Percentiles rank a stretch among this genome's conserved stretches.
Evolutionary conservation across 495 filamentous ascomycete species (phyloP).

Genomic region (Neurospora sp.): DNA sequence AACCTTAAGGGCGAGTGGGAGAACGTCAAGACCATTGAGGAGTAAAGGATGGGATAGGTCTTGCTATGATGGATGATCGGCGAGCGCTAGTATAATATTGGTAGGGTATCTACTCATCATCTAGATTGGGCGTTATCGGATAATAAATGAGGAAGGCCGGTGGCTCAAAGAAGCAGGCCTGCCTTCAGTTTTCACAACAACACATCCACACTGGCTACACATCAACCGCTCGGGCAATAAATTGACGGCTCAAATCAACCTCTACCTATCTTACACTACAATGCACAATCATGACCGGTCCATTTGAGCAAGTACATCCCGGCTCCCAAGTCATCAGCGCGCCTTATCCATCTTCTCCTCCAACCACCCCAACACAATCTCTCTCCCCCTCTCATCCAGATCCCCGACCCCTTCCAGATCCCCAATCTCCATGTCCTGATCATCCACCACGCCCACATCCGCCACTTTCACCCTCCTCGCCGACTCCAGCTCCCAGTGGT

Average conservation of each 20-base stretch:
- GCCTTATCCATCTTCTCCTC: conserved; percentile 10
- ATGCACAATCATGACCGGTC: not conserved
- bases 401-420: not conserved
- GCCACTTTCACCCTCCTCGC: conserved; percentile 8
- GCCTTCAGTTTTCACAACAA: not conserved
- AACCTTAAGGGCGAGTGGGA: conserved; percentile 78
- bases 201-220: not conserved
- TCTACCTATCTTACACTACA: not conserved
- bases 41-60: conserved; percentile 37
- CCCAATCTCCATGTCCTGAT: not conserved
- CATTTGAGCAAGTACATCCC: not conserved
- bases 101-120: not conserved
- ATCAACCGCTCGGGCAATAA: not conserved
- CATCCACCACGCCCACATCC: not conserved
- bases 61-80: not conserved
- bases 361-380: conserved; percentile 18
- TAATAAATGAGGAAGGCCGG: not conserved
- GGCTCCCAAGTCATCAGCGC: not conserved
- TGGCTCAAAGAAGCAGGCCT: not conserved
- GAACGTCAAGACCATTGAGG: conserved; percentile 90
- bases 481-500: conserved; percentile 1
- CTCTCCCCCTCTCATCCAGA: conserved; percentile 7
- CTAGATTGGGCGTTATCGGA: not conserved
- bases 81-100: not conserved
- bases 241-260: not conserved